Conservation (phyloP, 2,329 filamentous ascomycete genomes). For the Alternaria ventricosa region DNA sequence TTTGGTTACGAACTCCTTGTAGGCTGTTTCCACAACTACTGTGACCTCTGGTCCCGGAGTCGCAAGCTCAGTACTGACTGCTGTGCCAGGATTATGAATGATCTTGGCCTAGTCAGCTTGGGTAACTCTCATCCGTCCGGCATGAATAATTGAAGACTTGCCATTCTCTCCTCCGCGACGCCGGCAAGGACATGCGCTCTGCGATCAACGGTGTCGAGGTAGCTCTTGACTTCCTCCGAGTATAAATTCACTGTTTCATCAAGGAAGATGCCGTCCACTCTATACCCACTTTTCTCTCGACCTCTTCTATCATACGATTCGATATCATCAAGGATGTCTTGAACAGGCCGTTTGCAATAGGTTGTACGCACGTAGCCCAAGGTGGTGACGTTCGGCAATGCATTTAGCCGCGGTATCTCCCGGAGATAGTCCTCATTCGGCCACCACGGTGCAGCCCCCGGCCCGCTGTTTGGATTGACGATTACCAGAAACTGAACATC, state of each 20-base stretch:
- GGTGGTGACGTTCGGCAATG: slow-evolving; percentile 55
- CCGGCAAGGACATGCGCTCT: slow-evolving; percentile 14
- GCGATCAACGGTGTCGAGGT: slow-evolving; percentile 27
- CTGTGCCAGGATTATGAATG: slow-evolving; percentile 42
- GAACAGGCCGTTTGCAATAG: slow-evolving; percentile 48
- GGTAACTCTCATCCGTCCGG: background rate
- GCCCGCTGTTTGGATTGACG: slow-evolving; percentile 58
- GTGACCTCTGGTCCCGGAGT: slow-evolving; percentile 35
- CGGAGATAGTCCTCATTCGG: slow-evolving; percentile 57
- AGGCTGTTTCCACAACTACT: slow-evolving; percentile 32
- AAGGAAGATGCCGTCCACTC: slow-evolving; percentile 59
- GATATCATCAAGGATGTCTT: slow-evolving; percentile 49
- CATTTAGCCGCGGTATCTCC: slow-evolving; percentile 51
- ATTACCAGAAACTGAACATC: slow-evolving; percentile 58
- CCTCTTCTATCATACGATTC: slow-evolving; percentile 55
- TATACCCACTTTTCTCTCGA: slow-evolving; percentile 37
- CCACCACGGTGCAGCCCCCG: slow-evolving; percentile 52
- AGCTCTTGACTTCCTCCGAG: slow-evolving; percentile 19
- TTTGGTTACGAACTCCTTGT: slow-evolving; percentile 19
- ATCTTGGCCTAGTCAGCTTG: slow-evolving; percentile 17
- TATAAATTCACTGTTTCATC: slow-evolving; percentile 55
- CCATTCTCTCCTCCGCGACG: slow-evolving; percentile 16
- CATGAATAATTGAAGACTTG: background rate
- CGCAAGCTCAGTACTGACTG: slow-evolving; percentile 27
- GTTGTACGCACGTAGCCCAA: slow-evolving; percentile 60